Percentiles rank a stretch among this genome's conserved stretches.
These are phyloP conservation scores for Sphaerosporella brunnea DNA, from an alignment of 495 filamentous ascomycete species.

Conservation along the genomic window DNA sequence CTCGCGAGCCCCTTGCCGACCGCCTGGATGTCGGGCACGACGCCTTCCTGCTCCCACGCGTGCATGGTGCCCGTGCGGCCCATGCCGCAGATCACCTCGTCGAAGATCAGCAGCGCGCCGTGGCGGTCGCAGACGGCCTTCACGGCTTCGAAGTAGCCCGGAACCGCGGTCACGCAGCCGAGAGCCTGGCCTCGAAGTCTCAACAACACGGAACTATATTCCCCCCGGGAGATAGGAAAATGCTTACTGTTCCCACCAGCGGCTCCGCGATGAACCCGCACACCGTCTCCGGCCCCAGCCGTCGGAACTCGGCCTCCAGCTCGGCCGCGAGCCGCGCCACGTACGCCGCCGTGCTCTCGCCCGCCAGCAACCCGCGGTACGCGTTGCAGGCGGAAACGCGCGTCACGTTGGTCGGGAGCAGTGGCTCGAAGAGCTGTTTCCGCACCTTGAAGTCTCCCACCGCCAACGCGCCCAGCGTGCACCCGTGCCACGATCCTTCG, in stretches of 20 bases:
- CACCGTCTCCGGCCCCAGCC: slow-evolving; percentile 53
- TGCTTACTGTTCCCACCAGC: slow-evolving; percentile 34
- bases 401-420: slow-evolving; percentile 35
- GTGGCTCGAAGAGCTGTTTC: slow-evolving; percentile 46
- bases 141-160: slow-evolving; percentile 48
- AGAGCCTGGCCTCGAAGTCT: slow-evolving; percentile 34
- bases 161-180: slow-evolving; percentile 45
- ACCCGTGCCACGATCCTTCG: slow-evolving; percentile 54
- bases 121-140: slow-evolving; percentile 44
- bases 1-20: slow-evolving; percentile 52
- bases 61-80: slow-evolving; percentile 51
- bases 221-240: not conserved
- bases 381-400: slow-evolving; percentile 29
- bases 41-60: slow-evolving; percentile 46
- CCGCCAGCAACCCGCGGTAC: slow-evolving; percentile 26
- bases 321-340: slow-evolving; percentile 35
- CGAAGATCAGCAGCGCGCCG: slow-evolving; percentile 50
- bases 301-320: slow-evolving; percentile 56
- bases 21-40: slow-evolving; percentile 41
- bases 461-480: slow-evolving; percentile 47
- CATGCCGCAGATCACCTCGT: slow-evolving; percentile 70
- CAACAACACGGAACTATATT: not conserved
- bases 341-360: slow-evolving; percentile 29
- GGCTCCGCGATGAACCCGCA: slow-evolving; percentile 66
- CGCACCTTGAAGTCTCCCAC: slow-evolving; percentile 45